These are phyloP conservation scores for Phytophthora kernoviae DNA, from an alignment of 352 stramenopile genomes.

Conservation along the genomic window DNA sequence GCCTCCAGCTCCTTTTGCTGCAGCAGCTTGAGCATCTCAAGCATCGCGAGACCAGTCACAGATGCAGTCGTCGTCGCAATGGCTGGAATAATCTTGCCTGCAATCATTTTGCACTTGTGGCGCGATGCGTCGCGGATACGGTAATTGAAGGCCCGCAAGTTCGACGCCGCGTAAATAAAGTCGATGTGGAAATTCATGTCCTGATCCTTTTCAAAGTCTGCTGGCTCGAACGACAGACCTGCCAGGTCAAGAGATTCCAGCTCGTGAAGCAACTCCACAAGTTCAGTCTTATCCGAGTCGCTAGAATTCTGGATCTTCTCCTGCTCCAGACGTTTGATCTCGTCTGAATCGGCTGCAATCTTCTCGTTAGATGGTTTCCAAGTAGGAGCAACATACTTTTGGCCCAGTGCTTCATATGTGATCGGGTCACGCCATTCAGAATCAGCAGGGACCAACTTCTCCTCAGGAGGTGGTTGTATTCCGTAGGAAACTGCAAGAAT, in stretches of 20 bases:
- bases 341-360: slow-evolving; percentile 73
- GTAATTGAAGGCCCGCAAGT: slow-evolving; percentile 94
- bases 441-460: slow-evolving; percentile 74
- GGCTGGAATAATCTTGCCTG: slow-evolving; percentile 99
- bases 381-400: slow-evolving; percentile 42
- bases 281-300: slow-evolving; percentile 66
- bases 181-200: slow-evolving; percentile 95
- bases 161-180: slow-evolving; percentile 98
- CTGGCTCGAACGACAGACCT: slow-evolving; percentile 70
- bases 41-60: slow-evolving; percentile 96
- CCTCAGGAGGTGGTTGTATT: slow-evolving; percentile 70
- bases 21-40: slow-evolving; percentile 89
- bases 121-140: slow-evolving; percentile 81
- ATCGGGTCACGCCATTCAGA: slow-evolving; percentile 80
- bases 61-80: slow-evolving; percentile 99
- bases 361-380: slow-evolving; percentile 83
- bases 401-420: slow-evolving; percentile 63
- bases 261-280: slow-evolving; percentile 74
- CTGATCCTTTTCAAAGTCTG: slow-evolving; percentile 99
- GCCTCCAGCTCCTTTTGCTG: slow-evolving; percentile 88
- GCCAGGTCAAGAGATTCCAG: slow-evolving; percentile 62
- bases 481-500: slow-evolving; percentile 83
- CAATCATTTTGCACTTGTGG: slow-evolving; percentile 98
- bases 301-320: slow-evolving; percentile 68
- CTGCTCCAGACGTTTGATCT: slow-evolving; percentile 71